Conservation (phyloP, 352 stramenopile species). For the Pythium aquatile region DNA sequence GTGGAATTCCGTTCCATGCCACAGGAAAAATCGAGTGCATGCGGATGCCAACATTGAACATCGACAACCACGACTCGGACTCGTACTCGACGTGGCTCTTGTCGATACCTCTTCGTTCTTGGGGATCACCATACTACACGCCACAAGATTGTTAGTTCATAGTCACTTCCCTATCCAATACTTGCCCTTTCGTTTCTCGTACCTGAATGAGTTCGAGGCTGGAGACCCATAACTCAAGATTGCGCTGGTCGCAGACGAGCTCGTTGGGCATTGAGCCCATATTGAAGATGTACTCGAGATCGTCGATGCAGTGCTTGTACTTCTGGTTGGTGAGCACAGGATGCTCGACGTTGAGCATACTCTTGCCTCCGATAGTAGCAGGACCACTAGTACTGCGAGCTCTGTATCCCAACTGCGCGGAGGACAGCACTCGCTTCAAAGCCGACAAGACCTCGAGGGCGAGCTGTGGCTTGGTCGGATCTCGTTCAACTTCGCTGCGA, state of each 20-base stretch:
- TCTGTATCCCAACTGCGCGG: constrained; percentile 35
- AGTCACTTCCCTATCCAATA: not conserved
- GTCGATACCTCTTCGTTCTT: constrained; percentile 64
- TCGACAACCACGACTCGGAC: constrained; percentile 85
- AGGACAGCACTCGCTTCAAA: constrained; percentile 60
- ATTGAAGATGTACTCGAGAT: constrained; percentile 87
- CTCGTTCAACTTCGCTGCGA: constrained; percentile 40
- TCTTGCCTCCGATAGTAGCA: constrained; percentile 16
- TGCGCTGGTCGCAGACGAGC: constrained; percentile 67
- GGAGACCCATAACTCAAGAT: constrained; percentile 70
- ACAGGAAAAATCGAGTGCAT: constrained; percentile 84
- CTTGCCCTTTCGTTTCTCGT: not conserved
- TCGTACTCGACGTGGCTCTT: constrained; percentile 88
- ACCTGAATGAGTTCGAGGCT: constrained; percentile 73
- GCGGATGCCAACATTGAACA: constrained; percentile 88
- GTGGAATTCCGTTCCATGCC: constrained; percentile 67
- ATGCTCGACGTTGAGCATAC: constrained; percentile 68
- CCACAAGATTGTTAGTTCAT: not conserved
- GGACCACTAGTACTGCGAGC: not conserved
- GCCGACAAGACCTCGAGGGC: constrained; percentile 60
- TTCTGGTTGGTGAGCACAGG: constrained; percentile 78
- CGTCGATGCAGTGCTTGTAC: constrained; percentile 89
- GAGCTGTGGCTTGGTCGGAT: constrained; percentile 58
- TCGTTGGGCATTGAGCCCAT: constrained; percentile 73
- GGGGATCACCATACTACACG: constrained; percentile 64